Percentiles rank a stretch among this genome's conserved stretches.
These are phyloP conservation scores for Phytopythium helicoides DNA, from an alignment of 352 stramenopile species.

Conservation along the genomic window DNA sequence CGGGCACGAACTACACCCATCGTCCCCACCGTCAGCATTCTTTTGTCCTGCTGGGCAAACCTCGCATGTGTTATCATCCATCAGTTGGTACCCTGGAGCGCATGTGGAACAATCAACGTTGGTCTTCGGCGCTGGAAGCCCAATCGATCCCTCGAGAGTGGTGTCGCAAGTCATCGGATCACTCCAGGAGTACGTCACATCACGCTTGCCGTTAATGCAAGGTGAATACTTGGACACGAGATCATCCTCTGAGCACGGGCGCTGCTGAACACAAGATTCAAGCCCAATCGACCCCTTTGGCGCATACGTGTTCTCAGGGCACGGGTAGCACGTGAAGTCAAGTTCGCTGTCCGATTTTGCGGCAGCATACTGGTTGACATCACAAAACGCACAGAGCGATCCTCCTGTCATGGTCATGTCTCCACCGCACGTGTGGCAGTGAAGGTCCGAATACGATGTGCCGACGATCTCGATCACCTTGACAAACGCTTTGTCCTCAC, in stretches of 20 bases:
- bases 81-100: constrained; percentile 41
- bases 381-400: constrained; percentile 76
- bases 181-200: constrained; percentile 66
- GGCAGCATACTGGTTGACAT: constrained; percentile 73
- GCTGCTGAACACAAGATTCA: constrained; percentile 59
- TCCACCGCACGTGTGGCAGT: constrained; percentile 70
- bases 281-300: constrained; percentile 74
- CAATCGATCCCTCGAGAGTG: constrained; percentile 37
- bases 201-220: constrained; percentile 50
- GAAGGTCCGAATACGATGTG: constrained; percentile 71
- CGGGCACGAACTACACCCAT: constrained; percentile 36
- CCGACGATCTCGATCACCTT: constrained; percentile 83
- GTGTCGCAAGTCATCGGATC: constrained; percentile 62
- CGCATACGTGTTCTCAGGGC: constrained; percentile 54
- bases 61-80: constrained; percentile 37
- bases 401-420: constrained; percentile 77
- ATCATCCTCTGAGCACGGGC: constrained; percentile 60
- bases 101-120: constrained; percentile 51
- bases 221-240: constrained; percentile 56
- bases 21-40: constrained; percentile 17
- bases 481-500: constrained; percentile 63
- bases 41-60: constrained; percentile 37
- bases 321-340: constrained; percentile 75
- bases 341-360: constrained; percentile 68
- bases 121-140: constrained; percentile 33